Percentiles rank a stretch among this genome's conserved stretches.
phyloP scores from a whole-genome alignment of 106 monocot genomes.

The Dendrobium huoshanense region DNA sequence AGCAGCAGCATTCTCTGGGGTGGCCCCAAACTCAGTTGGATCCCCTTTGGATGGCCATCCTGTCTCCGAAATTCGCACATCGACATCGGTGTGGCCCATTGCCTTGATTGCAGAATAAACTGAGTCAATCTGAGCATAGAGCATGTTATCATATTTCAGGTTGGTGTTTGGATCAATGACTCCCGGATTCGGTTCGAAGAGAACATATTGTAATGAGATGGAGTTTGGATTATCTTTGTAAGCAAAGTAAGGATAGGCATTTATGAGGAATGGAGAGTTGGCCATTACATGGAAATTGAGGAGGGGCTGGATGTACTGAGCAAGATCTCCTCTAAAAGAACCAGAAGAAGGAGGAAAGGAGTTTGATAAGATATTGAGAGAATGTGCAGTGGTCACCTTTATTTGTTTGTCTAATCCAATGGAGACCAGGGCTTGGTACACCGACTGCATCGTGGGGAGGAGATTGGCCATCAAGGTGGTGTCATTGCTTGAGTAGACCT shows the following conservation, averaged over 20 bases:
- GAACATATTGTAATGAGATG: constrained; percentile 62
- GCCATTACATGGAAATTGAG: constrained; percentile 64
- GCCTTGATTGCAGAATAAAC: constrained; percentile 64
- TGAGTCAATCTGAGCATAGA: constrained; percentile 79
- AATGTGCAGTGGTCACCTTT: constrained; percentile 77
- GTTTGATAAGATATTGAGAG: constrained; percentile 42
- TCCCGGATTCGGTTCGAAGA: constrained; percentile 65
- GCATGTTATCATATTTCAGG: constrained; percentile 86
- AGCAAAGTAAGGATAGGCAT: constrained; percentile 85
- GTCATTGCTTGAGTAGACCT: constrained; percentile 67
- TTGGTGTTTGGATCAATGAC: constrained; percentile 50
- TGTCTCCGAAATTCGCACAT: constrained; percentile 80
- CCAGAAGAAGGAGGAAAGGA: constrained; percentile 82
- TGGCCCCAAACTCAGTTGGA: constrained; percentile 63
- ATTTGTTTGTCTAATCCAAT: constrained; percentile 66
- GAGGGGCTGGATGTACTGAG: constrained; percentile 48
- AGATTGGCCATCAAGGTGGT: constrained; percentile 45
- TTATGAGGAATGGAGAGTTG: constrained; percentile 79
- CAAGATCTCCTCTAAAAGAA: constrained; percentile 44
- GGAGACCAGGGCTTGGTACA: constrained; percentile 51
- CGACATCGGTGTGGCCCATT: constrained; percentile 55
- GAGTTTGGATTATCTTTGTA: constrained; percentile 52
- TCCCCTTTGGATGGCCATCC: constrained; percentile 94
- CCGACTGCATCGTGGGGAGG: constrained; percentile 75
- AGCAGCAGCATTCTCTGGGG: constrained; percentile 53